phyloP scores from a whole-genome alignment of 2,329 filamentous ascomycete species.

The Neonectria neomacrospora region DNA sequence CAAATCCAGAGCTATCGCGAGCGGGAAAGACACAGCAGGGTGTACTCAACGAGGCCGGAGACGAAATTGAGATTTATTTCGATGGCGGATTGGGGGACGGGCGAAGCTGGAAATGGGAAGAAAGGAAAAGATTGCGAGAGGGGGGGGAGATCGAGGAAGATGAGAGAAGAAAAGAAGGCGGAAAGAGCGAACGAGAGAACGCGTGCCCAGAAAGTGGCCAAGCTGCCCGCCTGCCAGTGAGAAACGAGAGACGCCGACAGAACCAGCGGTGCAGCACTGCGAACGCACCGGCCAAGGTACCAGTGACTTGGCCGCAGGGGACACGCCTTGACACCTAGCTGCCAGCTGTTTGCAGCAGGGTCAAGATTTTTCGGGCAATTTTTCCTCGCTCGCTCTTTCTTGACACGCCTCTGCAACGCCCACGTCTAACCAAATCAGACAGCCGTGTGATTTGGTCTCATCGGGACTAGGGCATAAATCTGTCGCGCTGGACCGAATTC shows the following conservation, averaged over 20 bases:
- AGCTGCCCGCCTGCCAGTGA: constrained; percentile 30
- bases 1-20: constrained; percentile 40
- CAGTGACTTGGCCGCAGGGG: constrained; percentile 37
- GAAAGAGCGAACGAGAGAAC: constrained; percentile 37
- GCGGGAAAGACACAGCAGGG: constrained; percentile 24
- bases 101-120: constrained; percentile 36
- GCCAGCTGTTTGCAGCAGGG: constrained; percentile 43
- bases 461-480: constrained; percentile 41
- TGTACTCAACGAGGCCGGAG: constrained; percentile 16
- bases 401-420: constrained; percentile 24
- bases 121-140: constrained; percentile 33
- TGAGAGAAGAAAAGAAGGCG: constrained; percentile 38
- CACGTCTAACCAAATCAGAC: constrained; percentile 14
- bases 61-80: constrained; percentile 18
- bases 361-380: constrained; percentile 27
- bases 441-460: constrained; percentile 32
- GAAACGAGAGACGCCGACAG: constrained; percentile 37
- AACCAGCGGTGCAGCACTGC: constrained; percentile 30
- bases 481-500: constrained; percentile 34
- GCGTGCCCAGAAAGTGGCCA: constrained; percentile 30
- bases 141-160: constrained; percentile 36
- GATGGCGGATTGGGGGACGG: constrained; percentile 22
- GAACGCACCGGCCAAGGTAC: constrained; percentile 31
- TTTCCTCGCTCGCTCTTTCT: constrained; percentile 28
- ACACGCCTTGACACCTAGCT: constrained; percentile 38